Conservation (phyloP, 345 rosid genomes). For the Boechera stricta region DNA sequence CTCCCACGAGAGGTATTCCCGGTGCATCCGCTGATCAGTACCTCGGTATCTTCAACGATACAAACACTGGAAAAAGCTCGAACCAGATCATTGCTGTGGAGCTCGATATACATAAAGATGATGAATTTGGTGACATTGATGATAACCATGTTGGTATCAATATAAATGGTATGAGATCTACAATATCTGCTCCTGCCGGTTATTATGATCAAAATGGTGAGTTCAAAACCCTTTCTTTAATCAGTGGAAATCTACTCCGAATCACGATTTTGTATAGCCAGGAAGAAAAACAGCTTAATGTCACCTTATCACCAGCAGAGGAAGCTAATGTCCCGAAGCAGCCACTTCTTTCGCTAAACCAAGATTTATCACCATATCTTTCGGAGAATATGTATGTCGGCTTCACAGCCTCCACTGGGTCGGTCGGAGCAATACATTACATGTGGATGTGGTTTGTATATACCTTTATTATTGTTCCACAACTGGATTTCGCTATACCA, state of each 20-base stretch:
- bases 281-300: conserved; percentile 35
- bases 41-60: not conserved
- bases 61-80: conserved; percentile 15
- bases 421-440: conserved; percentile 48
- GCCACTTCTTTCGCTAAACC: conserved; percentile 53
- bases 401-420: conserved; percentile 58
- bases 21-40: conserved; percentile 34
- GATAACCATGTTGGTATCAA: conserved; percentile 34
- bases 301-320: conserved; percentile 50
- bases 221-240: conserved; percentile 40
- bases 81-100: conserved; percentile 28
- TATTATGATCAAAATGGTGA: conserved; percentile 45
- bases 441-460: conserved; percentile 47
- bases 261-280: conserved; percentile 58
- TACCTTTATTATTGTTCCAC: conserved; percentile 32
- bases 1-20: conserved; percentile 35
- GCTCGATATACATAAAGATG: conserved; percentile 31
- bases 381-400: conserved; percentile 58
- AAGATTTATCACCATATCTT: conserved; percentile 51
- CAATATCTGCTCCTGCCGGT: conserved; percentile 43
- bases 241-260: conserved; percentile 53
- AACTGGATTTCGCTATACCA: conserved; percentile 28
- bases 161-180: conserved; percentile 53
- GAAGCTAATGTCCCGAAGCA: conserved; percentile 19
- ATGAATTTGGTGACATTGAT: conserved; percentile 25